Percentiles rank a stretch among this genome's conserved stretches.
These are phyloP conservation scores for Ophiobolus disseminans DNA, from an alignment of 2,329 filamentous ascomycete genomes.

Conservation along the genomic window DNA sequence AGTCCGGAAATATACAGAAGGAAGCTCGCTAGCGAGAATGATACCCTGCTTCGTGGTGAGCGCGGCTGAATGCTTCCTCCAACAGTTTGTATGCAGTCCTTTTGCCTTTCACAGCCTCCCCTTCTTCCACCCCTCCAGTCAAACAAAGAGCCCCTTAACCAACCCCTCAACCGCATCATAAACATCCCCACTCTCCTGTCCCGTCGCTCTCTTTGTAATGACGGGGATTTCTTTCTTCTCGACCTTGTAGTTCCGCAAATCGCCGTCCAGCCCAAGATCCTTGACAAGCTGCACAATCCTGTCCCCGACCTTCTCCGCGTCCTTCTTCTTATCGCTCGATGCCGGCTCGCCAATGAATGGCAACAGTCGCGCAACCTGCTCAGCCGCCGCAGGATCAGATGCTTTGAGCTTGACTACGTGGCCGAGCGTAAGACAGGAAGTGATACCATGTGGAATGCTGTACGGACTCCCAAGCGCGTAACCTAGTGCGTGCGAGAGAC, in stretches of 20 bases:
- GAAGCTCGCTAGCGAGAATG: too few relatives aligned
- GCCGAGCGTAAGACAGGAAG: constrained; percentile 61
- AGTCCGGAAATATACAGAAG: too few relatives aligned
- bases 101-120: background rate
- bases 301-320: constrained; percentile 55
- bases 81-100: background rate
- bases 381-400: constrained; percentile 52
- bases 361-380: constrained; percentile 54
- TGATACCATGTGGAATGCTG: constrained; percentile 63
- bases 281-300: constrained; percentile 54
- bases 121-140: background rate
- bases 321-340: constrained; percentile 51
- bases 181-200: constrained; percentile 50
- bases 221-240: constrained; percentile 51
- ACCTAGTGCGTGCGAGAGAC: constrained; percentile 56
- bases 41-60: too few relatives aligned
- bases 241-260: constrained; percentile 56
- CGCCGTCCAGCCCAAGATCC: constrained; percentile 53
- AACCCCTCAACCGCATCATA: constrained; percentile 54
- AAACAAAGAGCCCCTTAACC: constrained; percentile 52
- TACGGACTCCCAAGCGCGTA: constrained; percentile 64
- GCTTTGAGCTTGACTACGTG: constrained; percentile 63
- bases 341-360: constrained; percentile 52
- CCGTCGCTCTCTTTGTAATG: constrained; percentile 55
- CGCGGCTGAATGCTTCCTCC: too few relatives aligned